A percentile compares a stretch with the other conserved stretches of the same genome.
Evolutionary conservation across 1,284 basidiomycete species (phyloP).

Genomic region (Singerocomus inundabilis): DNA sequence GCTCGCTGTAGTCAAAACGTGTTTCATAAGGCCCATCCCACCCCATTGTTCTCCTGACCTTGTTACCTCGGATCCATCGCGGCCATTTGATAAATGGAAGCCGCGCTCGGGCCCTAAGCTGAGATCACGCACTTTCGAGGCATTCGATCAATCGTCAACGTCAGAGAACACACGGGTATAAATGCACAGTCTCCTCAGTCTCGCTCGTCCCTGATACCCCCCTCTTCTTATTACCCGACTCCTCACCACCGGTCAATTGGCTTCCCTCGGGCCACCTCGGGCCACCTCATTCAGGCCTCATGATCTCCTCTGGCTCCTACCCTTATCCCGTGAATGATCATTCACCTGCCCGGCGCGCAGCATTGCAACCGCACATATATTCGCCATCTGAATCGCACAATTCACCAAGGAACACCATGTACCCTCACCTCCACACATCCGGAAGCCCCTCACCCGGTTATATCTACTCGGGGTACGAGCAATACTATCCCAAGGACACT

Average conservation of each 20-base stretch:
- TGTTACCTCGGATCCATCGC: conserved; percentile 28
- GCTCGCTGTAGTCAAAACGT: conserved; percentile 29
- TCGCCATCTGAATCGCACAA: conserved; percentile 26
- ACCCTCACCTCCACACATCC: conserved; percentile 22
- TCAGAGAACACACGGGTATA: conserved; percentile 31
- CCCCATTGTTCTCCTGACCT: conserved; percentile 26
- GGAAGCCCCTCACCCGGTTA: conserved; percentile 23
- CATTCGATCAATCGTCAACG: conserved; percentile 34
- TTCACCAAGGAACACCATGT: conserved; percentile 26
- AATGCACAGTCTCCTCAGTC: conserved; percentile 28
- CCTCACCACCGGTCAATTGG: conserved; percentile 19
- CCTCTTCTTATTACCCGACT: conserved; percentile 16
- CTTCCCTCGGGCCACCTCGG: conserved; percentile 17
- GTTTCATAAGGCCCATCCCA: conserved; percentile 31
- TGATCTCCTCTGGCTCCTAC: conserved; percentile 32
- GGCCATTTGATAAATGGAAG: conserved; percentile 37
- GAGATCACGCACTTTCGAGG: conserved; percentile 28
- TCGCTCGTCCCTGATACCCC: conserved; percentile 28
- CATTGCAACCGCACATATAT: conserved; percentile 33
- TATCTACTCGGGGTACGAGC: conserved; percentile 26
- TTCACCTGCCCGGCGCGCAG: conserved; percentile 20
- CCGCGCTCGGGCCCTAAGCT: conserved; percentile 26
- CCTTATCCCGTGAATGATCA: conserved; percentile 28
- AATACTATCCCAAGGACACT: conserved; percentile 22
- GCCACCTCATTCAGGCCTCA: conserved; percentile 23